Evolutionary conservation across 2,329 filamentous ascomycete species (phyloP).

Genomic region (Colletotrichum sp.): DNA sequence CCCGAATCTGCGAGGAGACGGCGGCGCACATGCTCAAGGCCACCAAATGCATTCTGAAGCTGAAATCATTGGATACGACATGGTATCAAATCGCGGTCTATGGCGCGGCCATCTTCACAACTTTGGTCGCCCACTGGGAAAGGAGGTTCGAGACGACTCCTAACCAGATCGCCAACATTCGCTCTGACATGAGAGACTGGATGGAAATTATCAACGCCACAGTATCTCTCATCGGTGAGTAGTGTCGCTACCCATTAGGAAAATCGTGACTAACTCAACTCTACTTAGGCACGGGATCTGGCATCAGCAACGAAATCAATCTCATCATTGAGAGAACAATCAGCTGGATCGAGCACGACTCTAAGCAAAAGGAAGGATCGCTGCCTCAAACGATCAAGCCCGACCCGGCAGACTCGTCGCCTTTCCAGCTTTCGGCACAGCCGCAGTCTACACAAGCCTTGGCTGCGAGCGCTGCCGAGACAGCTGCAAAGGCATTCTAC

Average conservation of each 20-base stretch:
- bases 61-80: slow-evolving; percentile 76
- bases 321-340: slow-evolving; percentile 57
- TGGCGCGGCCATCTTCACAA: slow-evolving; percentile 75
- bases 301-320: slow-evolving; percentile 49
- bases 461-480: slow-evolving; percentile 13
- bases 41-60: slow-evolving; percentile 62
- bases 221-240: slow-evolving; percentile 68
- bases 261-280: slow-evolving; percentile 1
- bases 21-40: slow-evolving; percentile 68
- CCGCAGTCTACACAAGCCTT: not conserved
- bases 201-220: slow-evolving; percentile 71
- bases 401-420: not conserved
- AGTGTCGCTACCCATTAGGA: not conserved
- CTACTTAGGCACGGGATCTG: slow-evolving; percentile 50
- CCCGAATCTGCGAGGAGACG: slow-evolving; percentile 69
- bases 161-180: slow-evolving; percentile 64
- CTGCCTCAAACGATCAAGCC: slow-evolving; percentile 4
- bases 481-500: slow-evolving; percentile 34
- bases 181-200: slow-evolving; percentile 73
- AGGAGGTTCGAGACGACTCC: slow-evolving; percentile 64
- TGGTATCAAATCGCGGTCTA: slow-evolving; percentile 79
- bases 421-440: slow-evolving; percentile 1
- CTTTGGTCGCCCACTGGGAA: slow-evolving; percentile 72
- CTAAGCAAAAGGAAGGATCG: slow-evolving; percentile 29
- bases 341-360: slow-evolving; percentile 55